These are phyloP conservation scores for Naganishia vishniacii DNA, from an alignment of 768 basidiomycete species.

Conservation along the genomic window DNA sequence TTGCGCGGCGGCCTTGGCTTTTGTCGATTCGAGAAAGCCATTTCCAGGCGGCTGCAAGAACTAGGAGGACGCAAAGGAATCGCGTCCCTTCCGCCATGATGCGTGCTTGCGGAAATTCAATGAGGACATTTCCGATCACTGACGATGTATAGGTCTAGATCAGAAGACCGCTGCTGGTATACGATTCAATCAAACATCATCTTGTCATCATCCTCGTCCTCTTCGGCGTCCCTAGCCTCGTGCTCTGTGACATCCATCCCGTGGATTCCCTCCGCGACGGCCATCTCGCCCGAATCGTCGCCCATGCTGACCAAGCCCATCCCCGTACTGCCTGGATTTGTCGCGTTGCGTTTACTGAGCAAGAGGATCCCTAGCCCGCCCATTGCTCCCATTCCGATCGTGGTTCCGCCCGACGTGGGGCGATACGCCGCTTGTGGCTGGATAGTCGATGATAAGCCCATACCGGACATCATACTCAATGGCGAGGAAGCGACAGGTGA, in stretches of 20 bases:
- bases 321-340: slow-evolving; percentile 12
- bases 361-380: slow-evolving; percentile 76
- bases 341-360: slow-evolving; percentile 56
- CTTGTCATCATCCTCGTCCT: slow-evolving; percentile 23
- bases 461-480: slow-evolving; percentile 21
- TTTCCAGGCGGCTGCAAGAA: too few species aligned
- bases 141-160: too few species aligned
- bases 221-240: slow-evolving; percentile 51
- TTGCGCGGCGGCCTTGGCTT: too few species aligned
- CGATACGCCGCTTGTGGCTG: slow-evolving; percentile 8
- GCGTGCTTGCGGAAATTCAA: too few species aligned
- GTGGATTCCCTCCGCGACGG: slow-evolving; percentile 58
- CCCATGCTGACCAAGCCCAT: slow-evolving; percentile 23
- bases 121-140: too few species aligned
- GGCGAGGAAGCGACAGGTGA: slow-evolving; percentile 28
- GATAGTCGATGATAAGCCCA: neutral
- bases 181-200: slow-evolving; percentile 19
- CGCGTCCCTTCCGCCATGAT: too few species aligned
- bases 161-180: too few species aligned
- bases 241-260: slow-evolving; percentile 61
- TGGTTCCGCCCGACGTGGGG: slow-evolving; percentile 16
- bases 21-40: too few species aligned
- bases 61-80: too few species aligned
- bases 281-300: slow-evolving; percentile 23
- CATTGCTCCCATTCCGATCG: slow-evolving; percentile 49